Evolutionary conservation across 495 filamentous ascomycete species (phyloP), one percentile per base, ranked within the genome.

Genomic region (Annulohypoxylon moriforme): DNA sequence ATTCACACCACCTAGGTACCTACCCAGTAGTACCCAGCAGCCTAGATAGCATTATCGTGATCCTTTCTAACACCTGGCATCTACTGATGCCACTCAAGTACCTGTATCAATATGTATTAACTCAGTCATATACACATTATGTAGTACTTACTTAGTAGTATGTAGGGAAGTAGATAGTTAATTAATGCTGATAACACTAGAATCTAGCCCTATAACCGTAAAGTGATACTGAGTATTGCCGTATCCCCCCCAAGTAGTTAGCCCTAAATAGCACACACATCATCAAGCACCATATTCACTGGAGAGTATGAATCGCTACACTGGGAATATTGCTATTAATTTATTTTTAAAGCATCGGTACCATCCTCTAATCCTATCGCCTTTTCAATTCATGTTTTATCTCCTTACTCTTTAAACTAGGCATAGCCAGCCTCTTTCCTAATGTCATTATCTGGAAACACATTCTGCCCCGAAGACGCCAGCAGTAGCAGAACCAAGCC

Each of bases 391-490:
- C 25, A n/a, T 14, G 53, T 38, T 14, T 29, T 44, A n/a, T n/a
- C 1, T 59, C 55, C 20, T n/a, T 36, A n/a, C 13, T 5, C 34
- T 47, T 27, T 13, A 36, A 25, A 4, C 18, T 18, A 1, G 13
- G 13, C 25, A 29, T 44, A 14, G 14, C 36, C 33, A 13, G 31
- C 16, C 42, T 11, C n/a, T 25, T 33, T 22, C 10, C 55, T 14
- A 13, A 47, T 8, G 9, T n/a, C 52, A 27, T 79, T 57, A 85
- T 57, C 80, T 76, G 11, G 78, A 73, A 44, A 79, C 65, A 24
- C 81, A 78, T 76, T 84, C 83, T 4, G 75, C 83, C 3, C 82
- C 84, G 57, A 80, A 82, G 6, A 86, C 81, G 27, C 76, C 79
- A 22, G 81, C 76, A 61, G 72, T 77, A 5, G 79, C 82, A 7